Percentiles rank a stretch among this genome's conserved stretches.
These are phyloP conservation scores for Begonia peltatifolia DNA, from an alignment of 306 rosid genomes.

Conservation along the genomic window DNA sequence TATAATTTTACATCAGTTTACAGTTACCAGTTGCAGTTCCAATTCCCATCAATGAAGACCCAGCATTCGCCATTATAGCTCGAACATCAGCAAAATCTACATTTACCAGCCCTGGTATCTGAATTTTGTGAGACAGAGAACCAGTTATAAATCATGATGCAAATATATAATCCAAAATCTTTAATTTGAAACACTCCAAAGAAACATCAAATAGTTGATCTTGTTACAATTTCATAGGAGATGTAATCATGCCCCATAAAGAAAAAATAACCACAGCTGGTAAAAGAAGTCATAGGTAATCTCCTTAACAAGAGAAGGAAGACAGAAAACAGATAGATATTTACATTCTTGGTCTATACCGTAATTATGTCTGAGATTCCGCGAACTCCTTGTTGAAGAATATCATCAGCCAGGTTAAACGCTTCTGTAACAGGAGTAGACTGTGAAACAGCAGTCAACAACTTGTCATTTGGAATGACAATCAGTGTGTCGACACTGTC, in stretches of 20 bases:
- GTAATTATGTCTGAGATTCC: slow-evolving; percentile 98
- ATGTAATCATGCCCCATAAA: not conserved
- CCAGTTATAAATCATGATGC: slow-evolving; percentile 7
- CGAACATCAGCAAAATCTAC: slow-evolving; percentile 96
- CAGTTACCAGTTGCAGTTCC: slow-evolving; percentile 81
- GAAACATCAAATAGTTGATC: not conserved
- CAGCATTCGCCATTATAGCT: slow-evolving; percentile 93
- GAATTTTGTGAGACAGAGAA: slow-evolving; percentile 20
- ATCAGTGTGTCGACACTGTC: slow-evolving; percentile 92
- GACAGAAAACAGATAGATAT: too few relatives aligned
- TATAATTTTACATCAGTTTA: not conserved
- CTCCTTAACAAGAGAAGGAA: too few relatives aligned
- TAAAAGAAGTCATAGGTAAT: too few relatives aligned
- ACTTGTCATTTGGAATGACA: slow-evolving; percentile 97
- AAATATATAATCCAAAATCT: not conserved
- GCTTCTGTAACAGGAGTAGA: slow-evolving; percentile 99
- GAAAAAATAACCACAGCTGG: not conserved
- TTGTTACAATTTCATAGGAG: too few relatives aligned
- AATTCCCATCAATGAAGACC: slow-evolving; percentile 90
- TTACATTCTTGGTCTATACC: slow-evolving; percentile 23
- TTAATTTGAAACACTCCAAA: not conserved
- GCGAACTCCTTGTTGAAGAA: slow-evolving; percentile 98
- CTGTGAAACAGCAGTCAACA: slow-evolving; percentile 88
- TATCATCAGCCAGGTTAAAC: slow-evolving; percentile 94
- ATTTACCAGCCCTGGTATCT: slow-evolving; percentile 88